These are phyloP conservation scores for Apiotrichum brassicae DNA, from an alignment of 1,284 basidiomycete genomes.

Conservation along the genomic window DNA sequence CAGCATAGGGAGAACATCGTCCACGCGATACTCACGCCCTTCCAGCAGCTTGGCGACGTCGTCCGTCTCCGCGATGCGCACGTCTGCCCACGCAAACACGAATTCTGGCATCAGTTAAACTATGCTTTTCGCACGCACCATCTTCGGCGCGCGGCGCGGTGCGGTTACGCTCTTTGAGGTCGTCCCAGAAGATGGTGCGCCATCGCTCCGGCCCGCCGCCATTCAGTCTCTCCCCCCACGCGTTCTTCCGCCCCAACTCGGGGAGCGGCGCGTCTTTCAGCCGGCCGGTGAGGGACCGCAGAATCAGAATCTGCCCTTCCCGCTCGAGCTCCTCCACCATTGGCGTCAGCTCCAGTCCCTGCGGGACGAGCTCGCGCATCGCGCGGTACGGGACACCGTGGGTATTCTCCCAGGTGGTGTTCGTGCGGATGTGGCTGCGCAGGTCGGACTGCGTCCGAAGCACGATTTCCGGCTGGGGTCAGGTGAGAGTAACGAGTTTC, in stretches of 20 bases:
- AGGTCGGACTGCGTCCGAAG: slow-evolving; percentile 30
- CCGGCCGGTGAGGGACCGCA: slow-evolving; percentile 34
- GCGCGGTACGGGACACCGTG: slow-evolving; percentile 28
- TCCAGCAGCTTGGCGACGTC: slow-evolving; percentile 42
- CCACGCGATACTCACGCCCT: slow-evolving; percentile 25
- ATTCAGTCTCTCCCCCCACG: slow-evolving; percentile 29
- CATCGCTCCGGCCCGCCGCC: slow-evolving; percentile 34
- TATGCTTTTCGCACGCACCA: slow-evolving; percentile 22
- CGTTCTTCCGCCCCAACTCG: slow-evolving; percentile 36
- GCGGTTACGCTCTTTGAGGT: slow-evolving; percentile 32
- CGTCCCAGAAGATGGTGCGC: slow-evolving; percentile 44
- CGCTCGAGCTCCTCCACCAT: slow-evolving; percentile 31
- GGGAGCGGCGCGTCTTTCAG: slow-evolving; percentile 38
- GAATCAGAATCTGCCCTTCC: slow-evolving; percentile 39
- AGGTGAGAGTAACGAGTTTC: neutral
- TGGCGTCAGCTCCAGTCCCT: slow-evolving; percentile 12
- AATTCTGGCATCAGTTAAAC: slow-evolving; percentile 25
- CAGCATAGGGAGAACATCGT: no score
- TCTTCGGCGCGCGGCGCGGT: slow-evolving; percentile 39
- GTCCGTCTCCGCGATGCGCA: slow-evolving; percentile 39
- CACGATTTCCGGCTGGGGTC: slow-evolving; percentile 35
- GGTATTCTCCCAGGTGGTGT: slow-evolving; percentile 22
- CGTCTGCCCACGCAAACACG: slow-evolving; percentile 41
- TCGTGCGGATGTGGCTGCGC: slow-evolving; percentile 36
- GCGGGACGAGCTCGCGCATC: slow-evolving; percentile 31